Percentiles rank a stretch among this genome's conserved stretches.
phyloP scores from a whole-genome alignment of 345 rosid genomes.

The Capsella bursapastoris region DNA sequence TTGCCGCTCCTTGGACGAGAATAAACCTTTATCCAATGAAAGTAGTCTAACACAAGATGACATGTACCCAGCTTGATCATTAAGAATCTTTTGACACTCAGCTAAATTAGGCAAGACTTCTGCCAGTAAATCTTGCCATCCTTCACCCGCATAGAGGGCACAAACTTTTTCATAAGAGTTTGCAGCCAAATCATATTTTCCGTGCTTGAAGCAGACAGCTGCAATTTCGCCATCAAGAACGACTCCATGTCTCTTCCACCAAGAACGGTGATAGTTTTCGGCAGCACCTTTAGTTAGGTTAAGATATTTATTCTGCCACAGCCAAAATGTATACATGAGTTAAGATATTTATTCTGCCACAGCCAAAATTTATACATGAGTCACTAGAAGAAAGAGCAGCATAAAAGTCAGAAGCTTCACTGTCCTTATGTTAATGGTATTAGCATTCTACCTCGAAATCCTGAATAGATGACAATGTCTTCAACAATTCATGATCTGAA shows the following conservation, averaged over 20 bases:
- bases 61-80: slow-evolving; percentile 94
- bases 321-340: slow-evolving; percentile 22
- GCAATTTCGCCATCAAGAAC: slow-evolving; percentile 99
- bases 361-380: slow-evolving; percentile 30
- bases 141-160: slow-evolving; percentile 94
- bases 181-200: slow-evolving; percentile 92
- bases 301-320: slow-evolving; percentile 84
- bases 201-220: slow-evolving; percentile 86
- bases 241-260: slow-evolving; percentile 99
- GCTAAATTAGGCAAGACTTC: slow-evolving; percentile 94
- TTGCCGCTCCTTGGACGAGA: slow-evolving; percentile 82
- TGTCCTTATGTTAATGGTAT: slow-evolving; percentile 21
- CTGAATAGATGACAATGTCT: slow-evolving; percentile 75
- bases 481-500: slow-evolving; percentile 68
- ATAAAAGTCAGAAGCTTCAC: slow-evolving; percentile 12
- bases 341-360: slow-evolving; percentile 86
- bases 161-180: slow-evolving; percentile 97
- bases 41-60: slow-evolving; percentile 92
- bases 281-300: slow-evolving; percentile 97
- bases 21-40: slow-evolving; percentile 84
- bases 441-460: slow-evolving; percentile 78
- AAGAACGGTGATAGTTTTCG: slow-evolving; percentile 87
- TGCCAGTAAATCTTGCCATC: slow-evolving; percentile 97
- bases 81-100: slow-evolving; percentile 90
- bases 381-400: slow-evolving; percentile 18